phyloP scores from a whole-genome alignment of 169 alveolate genomes.

The Theileria sp. region DNA sequence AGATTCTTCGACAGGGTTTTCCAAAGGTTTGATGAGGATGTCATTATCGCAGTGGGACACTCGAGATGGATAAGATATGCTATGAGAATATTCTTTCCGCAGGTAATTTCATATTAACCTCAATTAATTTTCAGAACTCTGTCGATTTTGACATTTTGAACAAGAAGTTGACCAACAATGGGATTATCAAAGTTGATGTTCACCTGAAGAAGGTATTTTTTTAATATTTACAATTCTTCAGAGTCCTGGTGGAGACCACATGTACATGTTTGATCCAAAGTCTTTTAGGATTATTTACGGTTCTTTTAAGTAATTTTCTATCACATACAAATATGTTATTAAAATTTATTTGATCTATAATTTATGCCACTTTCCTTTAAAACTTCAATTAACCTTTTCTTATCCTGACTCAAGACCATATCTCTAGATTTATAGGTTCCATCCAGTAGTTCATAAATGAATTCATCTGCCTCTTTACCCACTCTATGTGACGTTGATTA shows the following conservation, averaged over 20 bases:
- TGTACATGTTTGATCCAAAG: conserved; percentile 26
- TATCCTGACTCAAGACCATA: background rate
- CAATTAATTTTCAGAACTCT: conserved; percentile 4
- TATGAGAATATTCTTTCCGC: conserved; percentile 43
- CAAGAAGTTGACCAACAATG: conserved; percentile 25
- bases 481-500: background rate
- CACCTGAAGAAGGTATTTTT: conserved; percentile 21
- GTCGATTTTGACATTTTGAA: conserved; percentile 19
- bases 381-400: background rate
- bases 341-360: background rate
- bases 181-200: conserved; percentile 25
- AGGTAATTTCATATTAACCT: background rate
- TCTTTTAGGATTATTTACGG: conserved; percentile 25
- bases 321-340: background rate
- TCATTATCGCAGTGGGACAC: conserved; percentile 58
- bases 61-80: conserved; percentile 52
- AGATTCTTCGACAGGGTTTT: conserved; percentile 51
- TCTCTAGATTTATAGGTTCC: background rate
- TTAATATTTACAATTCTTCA: background rate
- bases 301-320: conserved; percentile 1
- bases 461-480: conserved; percentile 1
- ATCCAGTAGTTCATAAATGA: conserved; percentile 18
- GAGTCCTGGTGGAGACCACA: conserved; percentile 21
- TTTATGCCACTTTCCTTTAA: conserved; percentile 14
- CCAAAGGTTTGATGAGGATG: conserved; percentile 30